A percentile compares a stretch with the other conserved stretches of the same genome.
These are phyloP conservation scores for Fomitopsis schrenkii DNA, from an alignment of 1,284 basidiomycete genomes.

Conservation along the genomic window DNA sequence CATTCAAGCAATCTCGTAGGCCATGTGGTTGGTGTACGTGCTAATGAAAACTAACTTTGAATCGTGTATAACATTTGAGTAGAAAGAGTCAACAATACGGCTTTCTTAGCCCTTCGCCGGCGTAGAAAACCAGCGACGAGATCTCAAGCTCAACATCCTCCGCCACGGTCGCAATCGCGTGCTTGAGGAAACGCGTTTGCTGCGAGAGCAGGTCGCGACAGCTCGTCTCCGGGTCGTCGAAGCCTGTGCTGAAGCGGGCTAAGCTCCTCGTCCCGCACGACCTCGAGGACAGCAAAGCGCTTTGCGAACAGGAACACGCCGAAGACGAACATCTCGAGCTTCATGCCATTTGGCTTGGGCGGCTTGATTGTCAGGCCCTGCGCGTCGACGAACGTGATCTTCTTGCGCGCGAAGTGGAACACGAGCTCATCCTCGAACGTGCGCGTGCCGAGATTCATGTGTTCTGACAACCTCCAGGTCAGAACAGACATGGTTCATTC, in stretches of 20 bases:
- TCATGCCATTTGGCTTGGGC: conserved; percentile 94
- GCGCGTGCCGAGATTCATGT: conserved; percentile 45
- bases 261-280: conserved; percentile 88
- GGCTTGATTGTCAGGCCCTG: conserved; percentile 75
- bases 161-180: conserved; percentile 71
- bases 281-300: conserved; percentile 86
- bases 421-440: conserved; percentile 87
- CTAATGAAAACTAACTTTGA: too few species aligned
- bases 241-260: conserved; percentile 90
- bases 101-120: conserved; percentile 77
- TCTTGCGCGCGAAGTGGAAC: conserved; percentile 98
- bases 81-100: too few species aligned
- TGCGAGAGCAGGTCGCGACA: conserved; percentile 88
- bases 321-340: conserved; percentile 98
- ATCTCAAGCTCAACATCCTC: conserved; percentile 85
- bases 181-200: conserved; percentile 81
- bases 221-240: conserved; percentile 92
- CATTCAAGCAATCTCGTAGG: too few species aligned
- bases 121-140: conserved; percentile 83
- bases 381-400: conserved; percentile 85
- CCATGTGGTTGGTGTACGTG: too few species aligned
- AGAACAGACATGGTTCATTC: too few species aligned
- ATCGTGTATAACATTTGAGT: too few species aligned
- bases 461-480: too few species aligned
- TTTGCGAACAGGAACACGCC: conserved; percentile 96